phyloP scores from a whole-genome alignment of 306 rosid species.

The Hippophae rhamnoides region DNA sequence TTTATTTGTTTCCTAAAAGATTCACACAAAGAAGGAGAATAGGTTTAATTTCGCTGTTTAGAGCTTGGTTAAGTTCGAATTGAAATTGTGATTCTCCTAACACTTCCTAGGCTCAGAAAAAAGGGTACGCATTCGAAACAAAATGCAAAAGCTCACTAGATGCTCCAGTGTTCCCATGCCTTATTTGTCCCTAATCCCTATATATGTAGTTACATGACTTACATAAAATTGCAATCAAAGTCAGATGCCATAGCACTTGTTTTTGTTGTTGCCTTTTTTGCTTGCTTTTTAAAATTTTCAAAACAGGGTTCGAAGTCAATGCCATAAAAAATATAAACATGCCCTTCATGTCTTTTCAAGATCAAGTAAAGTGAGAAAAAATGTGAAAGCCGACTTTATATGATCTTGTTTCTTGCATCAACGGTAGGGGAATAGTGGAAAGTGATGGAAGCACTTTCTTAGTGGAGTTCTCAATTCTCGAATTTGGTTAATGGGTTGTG shows the following conservation, averaged over 20 bases:
- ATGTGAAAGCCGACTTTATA: slow-evolving; percentile 64
- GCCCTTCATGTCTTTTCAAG: slow-evolving; percentile 42
- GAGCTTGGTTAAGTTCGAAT: too few species aligned
- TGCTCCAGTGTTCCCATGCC: slow-evolving; percentile 8
- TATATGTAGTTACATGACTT: slow-evolving; percentile 43
- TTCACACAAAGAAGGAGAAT: too few species aligned
- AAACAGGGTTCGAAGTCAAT: slow-evolving; percentile 55
- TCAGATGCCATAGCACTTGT: slow-evolving; percentile 70
- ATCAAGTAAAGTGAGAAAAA: slow-evolving; percentile 44
- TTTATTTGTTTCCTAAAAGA: too few species aligned
- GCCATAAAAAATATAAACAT: slow-evolving; percentile 40
- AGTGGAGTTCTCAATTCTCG: slow-evolving; percentile 29
- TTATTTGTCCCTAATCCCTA: slow-evolving; percentile 37
- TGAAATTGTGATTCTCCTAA: too few species aligned
- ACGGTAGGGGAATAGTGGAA: slow-evolving; percentile 43
- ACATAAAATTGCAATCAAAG: slow-evolving; percentile 75
- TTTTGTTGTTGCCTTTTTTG: slow-evolving; percentile 29
- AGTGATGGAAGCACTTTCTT: slow-evolving; percentile 58
- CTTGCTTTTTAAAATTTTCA: slow-evolving; percentile 47
- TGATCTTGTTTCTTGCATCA: slow-evolving; percentile 41
- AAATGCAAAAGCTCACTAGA: slow-evolving; percentile 13
- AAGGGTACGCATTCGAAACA: slow-evolving; percentile 17
- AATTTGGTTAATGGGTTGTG: slow-evolving; percentile 68
- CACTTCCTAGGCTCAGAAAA: slow-evolving; percentile 34
- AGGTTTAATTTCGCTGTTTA: too few species aligned